Conservation (phyloP, 148 eudicot genomes). For the Linanthus parryae region DNA sequence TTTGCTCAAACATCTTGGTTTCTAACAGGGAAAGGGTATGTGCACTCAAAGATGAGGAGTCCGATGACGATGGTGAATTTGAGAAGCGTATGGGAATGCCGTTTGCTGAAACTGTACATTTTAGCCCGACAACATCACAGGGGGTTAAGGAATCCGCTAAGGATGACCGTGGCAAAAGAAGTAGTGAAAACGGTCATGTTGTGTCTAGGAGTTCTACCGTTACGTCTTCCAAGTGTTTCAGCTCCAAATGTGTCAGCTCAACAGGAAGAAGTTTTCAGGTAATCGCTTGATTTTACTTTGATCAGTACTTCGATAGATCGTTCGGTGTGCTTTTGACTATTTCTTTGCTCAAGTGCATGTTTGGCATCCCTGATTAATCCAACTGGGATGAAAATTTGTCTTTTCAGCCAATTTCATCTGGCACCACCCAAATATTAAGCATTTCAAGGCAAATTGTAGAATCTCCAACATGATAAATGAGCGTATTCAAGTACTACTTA, state of each 20-base stretch:
- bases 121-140: slow-evolving; percentile 36
- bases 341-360: neutral
- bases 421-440: no score
- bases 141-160: slow-evolving; percentile 14
- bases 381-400: no score
- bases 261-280: slow-evolving; percentile 27
- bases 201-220: slow-evolving; percentile 70
- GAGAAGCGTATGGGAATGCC: slow-evolving; percentile 30
- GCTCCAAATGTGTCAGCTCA: no score
- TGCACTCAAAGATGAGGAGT: slow-evolving; percentile 40
- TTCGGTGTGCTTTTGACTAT: neutral
- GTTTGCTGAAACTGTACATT: slow-evolving; percentile 28
- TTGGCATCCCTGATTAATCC: no score
- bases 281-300: neutral
- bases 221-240: slow-evolving; percentile 67
- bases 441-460: no score
- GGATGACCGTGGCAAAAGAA: slow-evolving; percentile 31
- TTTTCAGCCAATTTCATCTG: no score
- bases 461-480: no score
- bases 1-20: slow-evolving; percentile 6
- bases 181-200: slow-evolving; percentile 44
- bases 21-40: slow-evolving; percentile 63
- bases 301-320: neutral
- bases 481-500: no score
- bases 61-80: slow-evolving; percentile 24